phyloP scores from a whole-genome alignment of 306 rosid species.

The Lupinus albus region DNA sequence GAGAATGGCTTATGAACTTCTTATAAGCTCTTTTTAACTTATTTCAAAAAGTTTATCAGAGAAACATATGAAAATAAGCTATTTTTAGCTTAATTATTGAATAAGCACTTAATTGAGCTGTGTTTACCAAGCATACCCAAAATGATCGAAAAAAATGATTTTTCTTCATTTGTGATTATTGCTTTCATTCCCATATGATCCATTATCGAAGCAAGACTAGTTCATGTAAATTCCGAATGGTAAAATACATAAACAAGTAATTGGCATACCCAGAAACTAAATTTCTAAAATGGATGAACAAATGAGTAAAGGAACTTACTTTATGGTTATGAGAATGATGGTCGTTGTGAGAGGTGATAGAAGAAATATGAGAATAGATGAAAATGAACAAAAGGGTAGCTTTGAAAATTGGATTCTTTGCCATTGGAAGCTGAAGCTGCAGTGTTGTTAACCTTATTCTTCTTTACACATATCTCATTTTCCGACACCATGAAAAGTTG shows the following conservation, averaged over 20 bases:
- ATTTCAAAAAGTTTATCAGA: no score
- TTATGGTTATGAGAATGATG: constrained; percentile 35
- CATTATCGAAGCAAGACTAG: neutral
- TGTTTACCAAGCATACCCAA: no score
- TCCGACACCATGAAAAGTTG: no score
- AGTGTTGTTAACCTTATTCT: constrained; percentile 14
- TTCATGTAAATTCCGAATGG: constrained; percentile 2
- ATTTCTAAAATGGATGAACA: no score
- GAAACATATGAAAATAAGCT: no score
- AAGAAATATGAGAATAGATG: constrained; percentile 60
- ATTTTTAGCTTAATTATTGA: no score
- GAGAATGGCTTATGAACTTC: no score
- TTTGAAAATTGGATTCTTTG: constrained; percentile 48
- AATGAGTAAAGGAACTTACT: constrained; percentile 44
- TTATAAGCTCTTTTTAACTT: no score
- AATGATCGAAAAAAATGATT: neutral
- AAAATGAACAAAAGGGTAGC: constrained; percentile 51
- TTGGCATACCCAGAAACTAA: neutral
- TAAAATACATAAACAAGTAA: neutral
- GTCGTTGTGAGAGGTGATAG: constrained; percentile 45
- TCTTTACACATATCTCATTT: no score
- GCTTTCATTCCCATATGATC: no score
- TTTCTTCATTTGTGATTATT: no score
- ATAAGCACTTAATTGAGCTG: no score
- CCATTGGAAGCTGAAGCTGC: constrained; percentile 48